A percentile compares a stretch with the other conserved stretches of the same genome.
These are phyloP conservation scores for Solanum corneliomulleri DNA, from an alignment of 257 asterid species.

Conservation along the genomic window DNA sequence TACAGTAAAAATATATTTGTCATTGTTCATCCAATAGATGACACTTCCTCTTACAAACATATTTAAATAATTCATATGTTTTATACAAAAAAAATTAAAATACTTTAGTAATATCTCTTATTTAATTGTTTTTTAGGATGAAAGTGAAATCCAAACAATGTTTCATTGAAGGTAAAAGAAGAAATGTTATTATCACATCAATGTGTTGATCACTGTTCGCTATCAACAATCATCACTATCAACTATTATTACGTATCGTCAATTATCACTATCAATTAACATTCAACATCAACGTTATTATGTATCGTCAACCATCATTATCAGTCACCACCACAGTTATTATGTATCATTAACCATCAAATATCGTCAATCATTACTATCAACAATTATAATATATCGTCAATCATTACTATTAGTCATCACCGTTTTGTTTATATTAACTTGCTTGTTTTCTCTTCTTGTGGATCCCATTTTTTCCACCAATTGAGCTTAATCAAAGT, in stretches of 20 bases:
- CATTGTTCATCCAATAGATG: not conserved
- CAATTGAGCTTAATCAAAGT: not conserved
- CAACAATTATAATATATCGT: not conserved
- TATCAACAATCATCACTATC: too few species aligned
- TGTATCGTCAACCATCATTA: too few species aligned
- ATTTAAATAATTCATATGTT: not conserved
- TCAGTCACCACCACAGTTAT: not conserved
- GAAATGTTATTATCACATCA: not conserved
- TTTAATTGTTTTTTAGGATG: not conserved
- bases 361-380: not conserved
- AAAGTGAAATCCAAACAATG: not conserved
- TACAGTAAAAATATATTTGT: not conserved
- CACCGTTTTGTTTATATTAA: not conserved
- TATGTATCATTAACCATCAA: too few species aligned
- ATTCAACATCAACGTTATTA: rapidly evolving
- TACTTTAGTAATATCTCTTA: not conserved
- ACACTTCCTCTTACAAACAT: not conserved
- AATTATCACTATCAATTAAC: too few species aligned
- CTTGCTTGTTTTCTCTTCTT: not conserved
- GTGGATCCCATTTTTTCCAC: not conserved
- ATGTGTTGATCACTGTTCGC: not conserved
- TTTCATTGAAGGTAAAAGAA: not conserved
- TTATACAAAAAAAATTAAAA: not conserved
- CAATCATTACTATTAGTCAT: not conserved
- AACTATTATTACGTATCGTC: not conserved